phyloP scores from a whole-genome alignment of 257 asterid genomes.

The Fraxinus pennsylvanica region DNA sequence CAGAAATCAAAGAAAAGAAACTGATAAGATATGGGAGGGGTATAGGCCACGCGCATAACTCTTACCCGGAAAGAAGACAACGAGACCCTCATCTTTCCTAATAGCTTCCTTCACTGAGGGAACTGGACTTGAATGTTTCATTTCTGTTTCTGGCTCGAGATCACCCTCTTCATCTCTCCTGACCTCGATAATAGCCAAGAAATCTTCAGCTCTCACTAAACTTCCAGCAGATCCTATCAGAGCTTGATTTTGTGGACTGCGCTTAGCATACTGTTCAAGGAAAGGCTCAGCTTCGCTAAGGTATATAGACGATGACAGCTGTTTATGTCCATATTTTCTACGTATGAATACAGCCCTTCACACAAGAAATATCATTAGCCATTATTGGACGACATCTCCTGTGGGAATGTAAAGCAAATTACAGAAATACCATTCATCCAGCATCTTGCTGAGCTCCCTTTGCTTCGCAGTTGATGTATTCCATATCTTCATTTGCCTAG shows the following conservation, averaged over 20 bases:
- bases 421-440: slow-evolving; percentile 86
- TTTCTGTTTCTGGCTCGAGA: slow-evolving; percentile 61
- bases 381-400: slow-evolving; percentile 26
- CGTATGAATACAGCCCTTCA: slow-evolving; percentile 80
- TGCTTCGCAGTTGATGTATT: slow-evolving; percentile 89
- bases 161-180: slow-evolving; percentile 95
- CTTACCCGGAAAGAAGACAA: slow-evolving; percentile 93
- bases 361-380: slow-evolving; percentile 25
- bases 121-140: slow-evolving; percentile 49
- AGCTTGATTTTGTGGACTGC: slow-evolving; percentile 83
- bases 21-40: background rate
- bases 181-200: slow-evolving; percentile 70
- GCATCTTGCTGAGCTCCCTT: slow-evolving; percentile 79
- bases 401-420: slow-evolving; percentile 26
- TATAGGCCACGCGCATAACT: slow-evolving; percentile 15
- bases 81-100: slow-evolving; percentile 78
- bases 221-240: slow-evolving; percentile 95
- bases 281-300: slow-evolving; percentile 96
- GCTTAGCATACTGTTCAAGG: slow-evolving; percentile 89
- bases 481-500: slow-evolving; percentile 97
- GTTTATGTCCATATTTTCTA: slow-evolving; percentile 74
- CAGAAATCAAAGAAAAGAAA: background rate
- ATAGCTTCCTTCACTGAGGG: slow-evolving; percentile 58
- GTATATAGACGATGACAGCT: slow-evolving; percentile 71
- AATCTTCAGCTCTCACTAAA: slow-evolving; percentile 79